These are phyloP conservation scores for Solanum boliviense DNA, from an alignment of 257 asterid species.

Conservation along the genomic window DNA sequence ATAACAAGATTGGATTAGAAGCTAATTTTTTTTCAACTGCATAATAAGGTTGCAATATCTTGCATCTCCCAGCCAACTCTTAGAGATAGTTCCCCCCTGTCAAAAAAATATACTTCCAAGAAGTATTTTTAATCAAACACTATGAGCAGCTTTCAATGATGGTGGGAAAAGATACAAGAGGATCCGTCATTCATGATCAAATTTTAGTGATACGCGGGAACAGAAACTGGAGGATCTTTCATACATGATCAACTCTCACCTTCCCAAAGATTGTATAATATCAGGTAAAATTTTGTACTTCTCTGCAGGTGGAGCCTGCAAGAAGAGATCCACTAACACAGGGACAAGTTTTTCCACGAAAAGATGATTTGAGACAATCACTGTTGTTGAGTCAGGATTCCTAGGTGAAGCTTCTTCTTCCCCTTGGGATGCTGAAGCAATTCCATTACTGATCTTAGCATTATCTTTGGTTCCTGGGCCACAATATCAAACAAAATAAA, in stretches of 20 bases:
- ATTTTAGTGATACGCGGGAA: neutral
- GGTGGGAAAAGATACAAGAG: neutral
- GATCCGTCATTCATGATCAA: neutral
- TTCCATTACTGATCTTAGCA: conserved; percentile 24
- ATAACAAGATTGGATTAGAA: neutral
- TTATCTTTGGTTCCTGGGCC: conserved; percentile 9
- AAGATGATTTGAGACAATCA: conserved; percentile 23
- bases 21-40: neutral
- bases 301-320: conserved; percentile 69
- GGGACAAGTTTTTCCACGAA: conserved; percentile 86
- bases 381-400: conserved; percentile 20
- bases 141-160: neutral
- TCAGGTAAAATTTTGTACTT: conserved; percentile 51
- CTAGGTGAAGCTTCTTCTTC: conserved; percentile 26
- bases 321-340: conserved; percentile 58
- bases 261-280: conserved; percentile 78
- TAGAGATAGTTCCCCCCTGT: neutral
- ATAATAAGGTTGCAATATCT: neutral
- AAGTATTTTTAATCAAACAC: neutral
- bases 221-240: neutral
- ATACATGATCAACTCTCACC: conserved; percentile 40
- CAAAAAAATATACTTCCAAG: neutral
- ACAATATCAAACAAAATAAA: neutral
- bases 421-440: conserved; percentile 24
- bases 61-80: neutral